phyloP scores from a whole-genome alignment of 441 rosid species.

The Aleurites moluccanus region DNA sequence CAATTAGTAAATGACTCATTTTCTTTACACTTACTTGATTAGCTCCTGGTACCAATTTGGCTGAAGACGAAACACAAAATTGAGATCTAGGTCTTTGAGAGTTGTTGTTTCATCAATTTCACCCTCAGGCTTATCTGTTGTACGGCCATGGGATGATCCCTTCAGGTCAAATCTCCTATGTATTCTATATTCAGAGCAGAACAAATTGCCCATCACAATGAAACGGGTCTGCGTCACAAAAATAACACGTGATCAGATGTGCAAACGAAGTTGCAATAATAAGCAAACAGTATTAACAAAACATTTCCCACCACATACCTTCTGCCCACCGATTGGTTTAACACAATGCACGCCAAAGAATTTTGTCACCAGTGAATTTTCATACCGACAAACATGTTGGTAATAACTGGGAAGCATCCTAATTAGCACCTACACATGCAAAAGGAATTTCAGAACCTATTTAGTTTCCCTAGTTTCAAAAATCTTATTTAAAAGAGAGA shows the following conservation, averaged over 20 bases:
- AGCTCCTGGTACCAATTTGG: slow-evolving; percentile 82
- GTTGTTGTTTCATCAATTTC: slow-evolving; percentile 95
- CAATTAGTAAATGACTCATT: neutral
- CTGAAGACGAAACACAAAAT: slow-evolving; percentile 81
- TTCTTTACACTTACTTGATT: slow-evolving; percentile 50
- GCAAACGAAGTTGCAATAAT: neutral
- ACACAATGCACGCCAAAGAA: slow-evolving; percentile 97
- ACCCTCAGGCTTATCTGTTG: slow-evolving; percentile 72
- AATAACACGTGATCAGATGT: slow-evolving; percentile 15
- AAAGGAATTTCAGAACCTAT: slow-evolving; percentile 26
- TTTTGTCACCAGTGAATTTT: slow-evolving; percentile 84
- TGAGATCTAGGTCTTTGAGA: slow-evolving; percentile 91
- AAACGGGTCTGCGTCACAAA: slow-evolving; percentile 62
- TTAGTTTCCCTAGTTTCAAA: slow-evolving; percentile 15
- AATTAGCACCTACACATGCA: slow-evolving; percentile 62
- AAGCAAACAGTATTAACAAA: slow-evolving; percentile 9
- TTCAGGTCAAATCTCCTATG: slow-evolving; percentile 93
- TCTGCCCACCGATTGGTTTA: slow-evolving; percentile 89
- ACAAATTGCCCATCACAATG: slow-evolving; percentile 88
- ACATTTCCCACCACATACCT: slow-evolving; percentile 45
- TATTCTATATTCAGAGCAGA: slow-evolving; percentile 83
- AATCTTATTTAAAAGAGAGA: slow-evolving; percentile 13
- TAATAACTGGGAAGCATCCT: slow-evolving; percentile 87
- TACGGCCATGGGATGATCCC: slow-evolving; percentile 96
- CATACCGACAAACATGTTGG: slow-evolving; percentile 64